Conservation (phyloP, 768 basidiomycete species). For the Pleurotus tuber-regium region DNA sequence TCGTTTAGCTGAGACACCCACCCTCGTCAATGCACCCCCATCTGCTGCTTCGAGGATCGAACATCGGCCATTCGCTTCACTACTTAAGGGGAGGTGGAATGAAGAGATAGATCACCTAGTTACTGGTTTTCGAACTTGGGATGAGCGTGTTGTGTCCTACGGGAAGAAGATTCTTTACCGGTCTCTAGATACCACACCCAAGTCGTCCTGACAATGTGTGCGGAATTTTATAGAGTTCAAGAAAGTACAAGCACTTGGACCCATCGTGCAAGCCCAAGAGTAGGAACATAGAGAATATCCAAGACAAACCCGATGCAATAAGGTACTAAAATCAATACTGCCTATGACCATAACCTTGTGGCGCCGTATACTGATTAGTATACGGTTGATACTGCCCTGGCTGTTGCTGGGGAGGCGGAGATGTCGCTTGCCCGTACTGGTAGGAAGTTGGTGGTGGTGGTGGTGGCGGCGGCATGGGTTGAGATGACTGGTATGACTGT, state of each 20-base stretch:
- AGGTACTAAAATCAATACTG: not conserved
- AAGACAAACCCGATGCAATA: conserved; percentile 3
- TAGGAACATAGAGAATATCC: too few relatives aligned
- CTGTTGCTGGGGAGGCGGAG: conserved; percentile 21
- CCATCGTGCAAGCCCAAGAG: too few relatives aligned
- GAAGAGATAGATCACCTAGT: conserved; percentile 47
- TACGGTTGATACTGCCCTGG: conserved; percentile 26
- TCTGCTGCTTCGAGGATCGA: conserved; percentile 54
- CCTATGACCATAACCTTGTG: conserved; percentile 3
- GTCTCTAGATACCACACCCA: conserved; percentile 1
- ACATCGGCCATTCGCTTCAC: conserved; percentile 39
- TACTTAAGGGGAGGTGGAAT: conserved; percentile 60
- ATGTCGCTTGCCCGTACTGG: conserved; percentile 21
- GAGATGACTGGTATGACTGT: conserved; percentile 18
- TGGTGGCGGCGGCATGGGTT: conserved; percentile 14
- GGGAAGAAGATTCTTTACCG: conserved; percentile 46
- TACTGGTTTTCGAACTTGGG: conserved; percentile 41
- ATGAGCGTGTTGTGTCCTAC: conserved; percentile 45
- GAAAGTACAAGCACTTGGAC: too few relatives aligned
- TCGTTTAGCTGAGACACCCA: conserved; percentile 50
- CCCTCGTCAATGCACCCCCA: conserved; percentile 45
- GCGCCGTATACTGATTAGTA: not conserved
- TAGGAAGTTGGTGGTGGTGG: not conserved
- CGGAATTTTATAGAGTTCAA: too few relatives aligned
- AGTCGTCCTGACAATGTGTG: not conserved